A percentile compares a stretch with the other conserved stretches of the same genome.
Evolutionary conservation across 768 basidiomycete genomes (phyloP).

Genomic region (Mycena sanguinolenta): DNA sequence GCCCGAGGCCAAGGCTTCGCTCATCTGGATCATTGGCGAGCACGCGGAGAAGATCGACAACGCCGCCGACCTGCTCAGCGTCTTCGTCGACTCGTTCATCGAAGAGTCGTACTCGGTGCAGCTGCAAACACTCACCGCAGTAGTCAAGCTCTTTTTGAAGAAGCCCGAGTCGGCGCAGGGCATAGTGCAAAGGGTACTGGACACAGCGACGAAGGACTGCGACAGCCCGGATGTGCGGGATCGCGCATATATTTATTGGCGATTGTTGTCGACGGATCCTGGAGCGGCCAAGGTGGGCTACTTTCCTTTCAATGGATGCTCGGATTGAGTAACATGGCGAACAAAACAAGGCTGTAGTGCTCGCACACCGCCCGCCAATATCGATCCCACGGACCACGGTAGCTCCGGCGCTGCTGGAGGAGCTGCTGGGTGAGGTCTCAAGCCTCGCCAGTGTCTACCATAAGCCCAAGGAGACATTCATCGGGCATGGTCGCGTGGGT

Average conservation of each 20-base stretch:
- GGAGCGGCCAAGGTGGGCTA: too few relatives aligned
- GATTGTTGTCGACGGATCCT: too few relatives aligned
- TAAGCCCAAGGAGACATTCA: constrained; percentile 95
- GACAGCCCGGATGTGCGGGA: too few relatives aligned
- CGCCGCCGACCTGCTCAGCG: constrained; percentile 90
- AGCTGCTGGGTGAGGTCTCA: constrained; percentile 91
- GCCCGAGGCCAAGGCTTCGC: constrained; percentile 96
- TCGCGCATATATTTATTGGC: too few relatives aligned
- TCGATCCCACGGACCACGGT: constrained; percentile 93
- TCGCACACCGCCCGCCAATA: constrained; percentile 93
- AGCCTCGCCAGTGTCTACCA: constrained; percentile 96
- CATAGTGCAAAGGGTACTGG: constrained; percentile 91
- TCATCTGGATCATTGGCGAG: constrained; percentile 99
- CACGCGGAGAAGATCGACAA: constrained; percentile 99
- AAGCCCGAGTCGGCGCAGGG: constrained; percentile 94
- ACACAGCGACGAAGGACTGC: constrained; percentile 96
- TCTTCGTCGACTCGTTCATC: constrained; percentile 92
- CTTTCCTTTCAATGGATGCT: neutral
- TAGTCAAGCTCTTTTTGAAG: constrained; percentile 96
- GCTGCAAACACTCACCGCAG: constrained; percentile 90
- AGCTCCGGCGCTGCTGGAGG: constrained; percentile 88
- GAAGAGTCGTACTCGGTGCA: constrained; percentile 95
- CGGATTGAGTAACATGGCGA: too few relatives aligned
- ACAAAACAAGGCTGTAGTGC: constrained; percentile 91
- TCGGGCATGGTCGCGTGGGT: constrained; percentile 90